Base-by-base conservation (phyloP, 73 alveolate genomes). In the Paramecium sonneborni region DNA sequence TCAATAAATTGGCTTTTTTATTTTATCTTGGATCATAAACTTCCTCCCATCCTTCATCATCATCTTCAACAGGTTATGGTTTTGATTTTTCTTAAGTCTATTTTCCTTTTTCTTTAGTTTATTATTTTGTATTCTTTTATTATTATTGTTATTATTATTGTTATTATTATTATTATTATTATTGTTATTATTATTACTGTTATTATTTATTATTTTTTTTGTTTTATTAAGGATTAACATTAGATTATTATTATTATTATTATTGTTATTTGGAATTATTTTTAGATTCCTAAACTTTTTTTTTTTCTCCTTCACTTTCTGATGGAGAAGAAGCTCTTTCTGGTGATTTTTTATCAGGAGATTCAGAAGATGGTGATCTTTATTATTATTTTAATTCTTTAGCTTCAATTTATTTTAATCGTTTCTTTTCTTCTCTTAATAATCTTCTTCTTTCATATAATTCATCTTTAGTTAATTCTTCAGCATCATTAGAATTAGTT, bases 371-470 rank as follows among this genome's bases (percentile, higher is more conserved):
- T 30, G 58, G 67, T 21, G 86, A 72, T 72, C 44, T 72, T 35
- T 30, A 15, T 41, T 72, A n/a, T 35, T 5, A 32, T 15, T 72
- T 35, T 11, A 35, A 21, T 41, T 72, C 57, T 72, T 72, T 14
- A 34, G 86, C 86, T 18, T 72, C 86, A 15, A 72, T 12, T 72
- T 72, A 72, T 37, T 72, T 72, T 72, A 32, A 32, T 38, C 86
- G 38, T 41, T 72, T 72, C 57, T 72, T 72, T 72, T 72, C 86
- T 72, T 72, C 86, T 38, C 35, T 72, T 14, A 72, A 37, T 72
- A 72, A 72, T 72, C 86, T 72, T 72, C 86, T 72, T 72, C 86
- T 72, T 72, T 72, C 86, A n/a, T 72, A 72, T 72, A 72, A 72
- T 41, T 72, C 86, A 12, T 72, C 86, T 34, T 72, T 72, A 32